Percentiles rank a stretch among this genome's conserved stretches.
These are phyloP conservation scores for Phlyctochytrium bullatum DNA, from an alignment of 192 early-diverging fungal genomes.

Conservation along the genomic window DNA sequence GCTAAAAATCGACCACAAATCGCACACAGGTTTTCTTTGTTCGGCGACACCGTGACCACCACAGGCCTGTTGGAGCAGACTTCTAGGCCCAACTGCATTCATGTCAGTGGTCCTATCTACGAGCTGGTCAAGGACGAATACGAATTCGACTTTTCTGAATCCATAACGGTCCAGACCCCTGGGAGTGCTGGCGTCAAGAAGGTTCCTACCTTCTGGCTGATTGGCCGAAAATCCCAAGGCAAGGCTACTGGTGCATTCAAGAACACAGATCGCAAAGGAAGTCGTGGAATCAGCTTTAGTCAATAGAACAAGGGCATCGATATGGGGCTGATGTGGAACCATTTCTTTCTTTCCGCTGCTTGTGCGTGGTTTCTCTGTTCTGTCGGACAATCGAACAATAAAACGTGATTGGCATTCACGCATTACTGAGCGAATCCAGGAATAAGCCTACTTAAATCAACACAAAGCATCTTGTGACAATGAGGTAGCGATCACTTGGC, in stretches of 20 bases:
- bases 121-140: conserved; percentile 35
- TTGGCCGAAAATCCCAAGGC: conserved; percentile 23
- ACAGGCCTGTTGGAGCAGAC: conserved; percentile 45
- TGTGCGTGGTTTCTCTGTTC: too few relatives aligned
- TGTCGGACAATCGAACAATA: too few relatives aligned
- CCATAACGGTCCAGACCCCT: conserved; percentile 10
- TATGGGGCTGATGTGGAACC: too few relatives aligned
- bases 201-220: conserved; percentile 39
- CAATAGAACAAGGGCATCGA: not conserved
- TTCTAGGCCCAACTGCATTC: conserved; percentile 38
- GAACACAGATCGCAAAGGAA: not conserved
- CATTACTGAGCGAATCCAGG: too few relatives aligned
- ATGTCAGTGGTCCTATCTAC: conserved; percentile 35
- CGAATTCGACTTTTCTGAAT: conserved; percentile 21
- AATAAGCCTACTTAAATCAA: too few relatives aligned
- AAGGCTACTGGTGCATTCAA: not conserved
- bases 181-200: conserved; percentile 20
- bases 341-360: too few relatives aligned
- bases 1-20: too few relatives aligned
- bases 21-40: conserved; percentile 31
- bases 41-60: conserved; percentile 45
- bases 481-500: too few relatives aligned
- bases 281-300: not conserved
- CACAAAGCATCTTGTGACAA: too few relatives aligned
- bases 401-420: too few relatives aligned